Evolutionary conservation across 352 stramenopile genomes (phyloP).

Genomic region (Phytophthora pseudosyringae): DNA sequence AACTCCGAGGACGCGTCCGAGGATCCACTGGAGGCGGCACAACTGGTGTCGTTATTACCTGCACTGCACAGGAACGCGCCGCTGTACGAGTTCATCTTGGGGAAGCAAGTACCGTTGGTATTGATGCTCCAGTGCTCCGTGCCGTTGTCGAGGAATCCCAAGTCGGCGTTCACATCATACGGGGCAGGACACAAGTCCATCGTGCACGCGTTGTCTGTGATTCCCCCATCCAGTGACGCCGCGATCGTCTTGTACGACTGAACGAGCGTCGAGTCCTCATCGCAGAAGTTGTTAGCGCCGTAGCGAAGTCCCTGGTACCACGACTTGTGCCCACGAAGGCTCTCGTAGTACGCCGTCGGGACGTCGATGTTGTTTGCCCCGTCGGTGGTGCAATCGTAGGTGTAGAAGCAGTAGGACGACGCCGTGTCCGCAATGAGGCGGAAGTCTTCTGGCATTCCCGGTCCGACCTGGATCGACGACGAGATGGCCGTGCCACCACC

Average conservation of each 20-base stretch:
- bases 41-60: constrained; percentile 49
- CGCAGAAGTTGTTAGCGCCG: constrained; percentile 65
- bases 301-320: constrained; percentile 78
- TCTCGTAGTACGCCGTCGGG: constrained; percentile 46
- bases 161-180: constrained; percentile 57
- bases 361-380: constrained; percentile 56
- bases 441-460: constrained; percentile 68
- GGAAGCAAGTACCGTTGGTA: constrained; percentile 67
- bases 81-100: constrained; percentile 63
- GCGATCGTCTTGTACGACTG: constrained; percentile 52
- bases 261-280: constrained; percentile 17
- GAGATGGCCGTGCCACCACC: constrained; percentile 83
- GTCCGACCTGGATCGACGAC: constrained; percentile 90
- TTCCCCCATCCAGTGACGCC: constrained; percentile 40
- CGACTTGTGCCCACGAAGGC: constrained; percentile 52
- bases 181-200: constrained; percentile 49
- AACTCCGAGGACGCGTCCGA: constrained; percentile 41
- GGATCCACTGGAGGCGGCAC: constrained; percentile 28
- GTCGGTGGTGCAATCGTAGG: constrained; percentile 40
- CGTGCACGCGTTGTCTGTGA: constrained; percentile 60
- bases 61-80: constrained; percentile 65
- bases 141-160: constrained; percentile 44
- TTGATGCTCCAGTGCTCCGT: constrained; percentile 62
- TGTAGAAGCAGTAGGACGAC: constrained; percentile 52
- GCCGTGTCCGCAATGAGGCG: constrained; percentile 38